Evolutionary conservation across 106 monocot genomes (phyloP).

Genomic region (Dendrobium catenatum): DNA sequence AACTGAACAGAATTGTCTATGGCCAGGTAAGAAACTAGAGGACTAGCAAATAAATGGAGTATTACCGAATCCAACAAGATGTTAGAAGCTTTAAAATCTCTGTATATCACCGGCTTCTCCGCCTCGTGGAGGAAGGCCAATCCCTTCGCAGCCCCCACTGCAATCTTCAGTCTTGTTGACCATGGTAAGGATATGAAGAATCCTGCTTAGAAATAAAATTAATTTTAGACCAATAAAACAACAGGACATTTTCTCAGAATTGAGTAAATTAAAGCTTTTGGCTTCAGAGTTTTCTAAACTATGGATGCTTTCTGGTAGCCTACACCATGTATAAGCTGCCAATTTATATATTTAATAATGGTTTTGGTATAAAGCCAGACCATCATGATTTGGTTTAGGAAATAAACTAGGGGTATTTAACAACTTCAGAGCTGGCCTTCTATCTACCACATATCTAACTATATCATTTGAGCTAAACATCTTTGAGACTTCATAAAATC

Average conservation of each 20-base stretch:
- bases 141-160: slow-evolving; percentile 18
- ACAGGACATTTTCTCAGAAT: neutral
- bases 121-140: slow-evolving; percentile 18
- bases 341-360: slow-evolving; percentile 1
- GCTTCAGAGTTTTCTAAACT: neutral
- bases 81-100: slow-evolving; percentile 22
- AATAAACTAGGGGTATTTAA: too few species aligned
- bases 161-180: slow-evolving; percentile 17
- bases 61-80: slow-evolving; percentile 15
- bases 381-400: too few species aligned
- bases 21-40: neutral
- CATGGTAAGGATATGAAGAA: slow-evolving; percentile 7
- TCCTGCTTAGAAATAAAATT: slow-evolving; percentile 7
- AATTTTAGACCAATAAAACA: neutral
- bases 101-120: slow-evolving; percentile 18
- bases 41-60: neutral
- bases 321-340: neutral
- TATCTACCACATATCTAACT: neutral
- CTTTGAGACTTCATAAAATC: neutral
- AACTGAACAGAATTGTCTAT: too few species aligned
- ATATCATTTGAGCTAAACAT: neutral
- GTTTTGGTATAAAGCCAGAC: neutral
- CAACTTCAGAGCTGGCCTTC: neutral
- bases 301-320: neutral
- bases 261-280: neutral